A percentile compares a stretch with the other conserved stretches of the same genome.
phyloP scores from a whole-genome alignment of 2,329 filamentous ascomycete species.

The Phoma herbarum region DNA sequence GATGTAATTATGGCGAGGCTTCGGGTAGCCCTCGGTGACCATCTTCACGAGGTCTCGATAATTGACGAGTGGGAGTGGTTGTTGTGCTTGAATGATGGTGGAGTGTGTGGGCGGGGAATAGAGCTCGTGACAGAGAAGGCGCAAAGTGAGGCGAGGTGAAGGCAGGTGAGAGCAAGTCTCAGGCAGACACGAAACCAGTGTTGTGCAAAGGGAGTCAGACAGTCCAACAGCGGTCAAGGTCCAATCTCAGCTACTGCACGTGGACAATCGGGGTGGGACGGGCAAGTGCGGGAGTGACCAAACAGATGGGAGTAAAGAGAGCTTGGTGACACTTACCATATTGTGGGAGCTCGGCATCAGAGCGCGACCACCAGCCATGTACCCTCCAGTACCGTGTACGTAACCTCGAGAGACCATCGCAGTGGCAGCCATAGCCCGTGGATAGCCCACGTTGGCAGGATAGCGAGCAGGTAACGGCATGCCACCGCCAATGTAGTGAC shows the following conservation, averaged over 20 bases:
- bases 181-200: conserved; percentile 15
- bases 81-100: background rate
- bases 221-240: conserved; percentile 1
- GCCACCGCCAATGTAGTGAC: conserved; percentile 16
- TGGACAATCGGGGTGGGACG: conserved; percentile 26
- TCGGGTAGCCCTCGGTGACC: conserved; percentile 36
- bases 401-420: conserved; percentile 17
- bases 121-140: conserved; percentile 3
- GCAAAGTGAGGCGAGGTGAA: conserved; percentile 25
- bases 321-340: conserved; percentile 35
- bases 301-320: conserved; percentile 22
- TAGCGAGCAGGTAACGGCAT: conserved; percentile 20
- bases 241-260: conserved; percentile 18
- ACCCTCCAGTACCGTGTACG: conserved; percentile 24
- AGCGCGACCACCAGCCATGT: conserved; percentile 28
- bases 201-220: conserved; percentile 5
- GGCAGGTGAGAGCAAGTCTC: conserved; percentile 5
- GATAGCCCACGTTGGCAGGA: conserved; percentile 16
- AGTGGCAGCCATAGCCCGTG: conserved; percentile 5
- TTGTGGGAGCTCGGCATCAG: conserved; percentile 31
- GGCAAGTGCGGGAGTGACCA: conserved; percentile 21
- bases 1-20: conserved; percentile 46
- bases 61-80: background rate
- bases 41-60: conserved; percentile 4
- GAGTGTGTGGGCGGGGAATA: conserved; percentile 6